These are phyloP conservation scores for Aquilaria sinensis DNA, from an alignment of 345 rosid genomes.

Conservation along the genomic window DNA sequence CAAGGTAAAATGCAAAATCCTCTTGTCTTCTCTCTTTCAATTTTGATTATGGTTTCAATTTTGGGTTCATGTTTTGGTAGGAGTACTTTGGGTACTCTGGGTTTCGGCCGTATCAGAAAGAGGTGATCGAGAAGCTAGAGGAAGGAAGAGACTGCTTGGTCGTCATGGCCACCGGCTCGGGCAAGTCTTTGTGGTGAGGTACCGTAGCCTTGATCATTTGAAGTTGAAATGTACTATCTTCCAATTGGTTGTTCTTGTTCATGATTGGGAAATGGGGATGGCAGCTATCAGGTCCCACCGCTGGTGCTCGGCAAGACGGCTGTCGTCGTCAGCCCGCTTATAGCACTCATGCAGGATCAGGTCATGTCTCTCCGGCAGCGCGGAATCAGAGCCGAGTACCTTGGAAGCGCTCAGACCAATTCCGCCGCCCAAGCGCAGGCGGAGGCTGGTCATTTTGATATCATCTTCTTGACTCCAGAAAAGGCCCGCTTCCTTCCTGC, in stretches of 20 bases:
- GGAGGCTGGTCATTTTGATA: conserved; percentile 31
- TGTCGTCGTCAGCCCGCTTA: conserved; percentile 41
- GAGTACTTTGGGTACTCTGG: conserved; percentile 31
- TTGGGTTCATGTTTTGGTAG: conserved; percentile 6
- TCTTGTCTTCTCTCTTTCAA: neutral
- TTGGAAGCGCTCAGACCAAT: conserved; percentile 40
- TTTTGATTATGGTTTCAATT: neutral
- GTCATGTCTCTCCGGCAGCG: conserved; percentile 39
- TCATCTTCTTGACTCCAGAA: conserved; percentile 42
- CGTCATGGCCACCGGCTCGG: conserved; percentile 52
- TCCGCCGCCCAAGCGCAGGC: conserved; percentile 27
- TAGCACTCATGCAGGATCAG: conserved; percentile 50
- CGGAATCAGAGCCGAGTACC: conserved; percentile 40
- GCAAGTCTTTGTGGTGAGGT: conserved; percentile 40
- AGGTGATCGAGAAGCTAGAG: conserved; percentile 28
- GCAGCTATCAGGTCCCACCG: conserved; percentile 44
- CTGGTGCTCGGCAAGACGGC: conserved; percentile 29
- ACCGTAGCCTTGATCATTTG: neutral
- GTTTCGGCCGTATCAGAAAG: conserved; percentile 38
- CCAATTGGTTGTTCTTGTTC: neutral
- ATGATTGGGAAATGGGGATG: neutral
- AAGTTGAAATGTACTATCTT: neutral
- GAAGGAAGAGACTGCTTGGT: conserved; percentile 32
- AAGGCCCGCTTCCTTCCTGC: conserved; percentile 32
- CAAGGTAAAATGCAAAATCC: neutral